Conservation (phyloP, 257 asterid genomes). For the Fraxinus excelsior region DNA sequence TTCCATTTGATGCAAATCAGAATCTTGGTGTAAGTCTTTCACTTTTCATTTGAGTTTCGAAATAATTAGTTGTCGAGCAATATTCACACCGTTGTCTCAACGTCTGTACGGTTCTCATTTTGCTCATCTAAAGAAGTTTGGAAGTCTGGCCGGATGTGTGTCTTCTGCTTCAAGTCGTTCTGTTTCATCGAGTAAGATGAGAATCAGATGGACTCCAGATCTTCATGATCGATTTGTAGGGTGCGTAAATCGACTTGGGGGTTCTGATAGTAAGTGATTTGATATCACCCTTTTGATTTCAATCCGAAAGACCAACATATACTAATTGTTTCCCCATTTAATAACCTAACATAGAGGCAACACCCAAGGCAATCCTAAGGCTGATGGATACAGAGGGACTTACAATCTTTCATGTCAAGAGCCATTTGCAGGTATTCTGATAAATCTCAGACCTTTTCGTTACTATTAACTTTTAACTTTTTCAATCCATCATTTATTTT, state of each 20-base stretch:
- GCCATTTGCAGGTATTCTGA: constrained; percentile 81
- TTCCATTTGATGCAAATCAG: constrained; percentile 37
- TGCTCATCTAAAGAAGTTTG: constrained; percentile 28
- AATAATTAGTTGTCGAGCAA: not conserved
- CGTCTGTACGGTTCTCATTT: constrained; percentile 41
- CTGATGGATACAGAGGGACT: constrained; percentile 83
- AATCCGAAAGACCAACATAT: not conserved
- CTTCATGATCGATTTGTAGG: constrained; percentile 86
- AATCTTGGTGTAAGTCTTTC: constrained; percentile 51
- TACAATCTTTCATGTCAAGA: constrained; percentile 88
- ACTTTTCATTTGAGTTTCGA: not conserved
- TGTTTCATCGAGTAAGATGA: constrained; percentile 46
- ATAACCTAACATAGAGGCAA: constrained; percentile 59
- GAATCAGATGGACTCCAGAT: constrained; percentile 91
- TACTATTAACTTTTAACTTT: not conserved
- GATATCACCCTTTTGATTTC: not conserved
- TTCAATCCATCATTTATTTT: not conserved
- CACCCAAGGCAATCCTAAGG: constrained; percentile 87
- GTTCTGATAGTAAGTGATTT: constrained; percentile 76
- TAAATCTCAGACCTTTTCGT: not conserved
- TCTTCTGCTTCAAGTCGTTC: constrained; percentile 26
- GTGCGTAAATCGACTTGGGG: constrained; percentile 79
- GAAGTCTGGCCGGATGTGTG: constrained; percentile 35
- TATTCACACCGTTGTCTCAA: constrained; percentile 35
- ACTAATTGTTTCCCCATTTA: constrained; percentile 17